phyloP scores from a whole-genome alignment of 2,329 filamentous ascomycete species.

The Phialophora expanda region DNA sequence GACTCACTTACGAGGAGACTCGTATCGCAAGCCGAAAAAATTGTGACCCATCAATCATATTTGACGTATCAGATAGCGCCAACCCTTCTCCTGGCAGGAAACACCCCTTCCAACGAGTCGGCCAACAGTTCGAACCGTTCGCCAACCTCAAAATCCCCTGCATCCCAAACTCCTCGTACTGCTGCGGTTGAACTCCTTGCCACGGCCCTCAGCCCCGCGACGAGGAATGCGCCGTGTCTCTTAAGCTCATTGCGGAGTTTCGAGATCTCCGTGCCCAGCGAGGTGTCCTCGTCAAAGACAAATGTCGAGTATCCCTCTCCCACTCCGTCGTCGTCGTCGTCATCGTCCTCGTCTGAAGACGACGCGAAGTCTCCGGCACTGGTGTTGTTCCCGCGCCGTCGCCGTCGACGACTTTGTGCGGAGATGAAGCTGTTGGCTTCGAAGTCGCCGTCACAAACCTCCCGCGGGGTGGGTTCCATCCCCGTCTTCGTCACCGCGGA shows the following conservation, averaged over 20 bases:
- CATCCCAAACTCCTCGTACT: background rate
- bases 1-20: background rate
- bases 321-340: conserved; percentile 38
- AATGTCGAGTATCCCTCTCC: conserved; percentile 47
- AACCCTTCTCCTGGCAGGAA: conserved; percentile 14
- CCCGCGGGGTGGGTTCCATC: background rate
- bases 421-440: conserved; percentile 35
- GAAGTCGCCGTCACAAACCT: conserved; percentile 10
- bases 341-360: conserved; percentile 37
- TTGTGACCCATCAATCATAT: background rate
- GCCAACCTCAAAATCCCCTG: conserved; percentile 19
- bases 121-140: conserved; percentile 35
- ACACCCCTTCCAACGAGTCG: conserved; percentile 29
- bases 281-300: conserved; percentile 50
- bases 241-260: conserved; percentile 68
- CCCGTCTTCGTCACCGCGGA: conserved; percentile 19
- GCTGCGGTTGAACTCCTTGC: conserved; percentile 25
- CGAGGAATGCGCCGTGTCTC: conserved; percentile 70
- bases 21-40: background rate
- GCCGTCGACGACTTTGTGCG: conserved; percentile 23
- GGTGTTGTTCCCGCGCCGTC: conserved; percentile 20
- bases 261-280: conserved; percentile 56
- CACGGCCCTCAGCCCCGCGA: conserved; percentile 69
- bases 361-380: conserved; percentile 8
- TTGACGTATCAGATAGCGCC: background rate